Conservation (phyloP, 1,139 yeast species). For the Candida sp. region DNA sequence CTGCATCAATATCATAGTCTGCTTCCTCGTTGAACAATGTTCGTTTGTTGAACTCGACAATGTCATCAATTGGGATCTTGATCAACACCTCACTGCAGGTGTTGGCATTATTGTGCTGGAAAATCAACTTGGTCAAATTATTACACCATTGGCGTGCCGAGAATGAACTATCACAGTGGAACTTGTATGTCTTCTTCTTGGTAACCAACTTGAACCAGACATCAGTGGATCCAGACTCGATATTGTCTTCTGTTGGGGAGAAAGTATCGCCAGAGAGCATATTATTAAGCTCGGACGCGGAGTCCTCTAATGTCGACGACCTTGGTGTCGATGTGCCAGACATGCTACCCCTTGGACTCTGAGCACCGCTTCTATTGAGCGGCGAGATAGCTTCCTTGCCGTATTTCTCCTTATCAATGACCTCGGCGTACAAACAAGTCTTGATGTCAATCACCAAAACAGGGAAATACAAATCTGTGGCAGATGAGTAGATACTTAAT, state of each 20-base stretch:
- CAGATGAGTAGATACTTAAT: constrained; percentile 66
- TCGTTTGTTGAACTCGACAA: constrained; percentile 59
- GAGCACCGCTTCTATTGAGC: constrained; percentile 10
- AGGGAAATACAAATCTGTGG: constrained; percentile 88
- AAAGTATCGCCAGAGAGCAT: constrained; percentile 28
- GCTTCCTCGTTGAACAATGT: constrained; percentile 21
- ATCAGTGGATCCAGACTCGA: constrained; percentile 31
- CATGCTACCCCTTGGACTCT: constrained; percentile 2
- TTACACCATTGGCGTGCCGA: constrained; percentile 86
- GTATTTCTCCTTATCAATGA: constrained; percentile 34
- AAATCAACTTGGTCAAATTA: constrained; percentile 73
- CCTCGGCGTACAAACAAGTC: constrained; percentile 64
- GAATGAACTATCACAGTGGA: constrained; percentile 73
- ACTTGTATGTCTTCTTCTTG: constrained; percentile 59
- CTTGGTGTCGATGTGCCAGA: constrained; percentile 18
- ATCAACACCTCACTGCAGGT: constrained; percentile 75
- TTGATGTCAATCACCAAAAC: constrained; percentile 72
- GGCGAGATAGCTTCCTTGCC: constrained; percentile 16
- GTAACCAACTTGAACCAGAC: constrained; percentile 64
- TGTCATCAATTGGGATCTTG: constrained; percentile 73
- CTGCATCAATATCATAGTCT: constrained; percentile 13
- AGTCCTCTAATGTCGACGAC: constrained; percentile 17
- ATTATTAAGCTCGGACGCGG: constrained; percentile 17
- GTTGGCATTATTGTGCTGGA: constrained; percentile 64
- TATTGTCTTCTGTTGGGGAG: constrained; percentile 26